Evolutionary conservation across 345 rosid genomes (phyloP).

Genomic region (Schrenkiella parvula): DNA sequence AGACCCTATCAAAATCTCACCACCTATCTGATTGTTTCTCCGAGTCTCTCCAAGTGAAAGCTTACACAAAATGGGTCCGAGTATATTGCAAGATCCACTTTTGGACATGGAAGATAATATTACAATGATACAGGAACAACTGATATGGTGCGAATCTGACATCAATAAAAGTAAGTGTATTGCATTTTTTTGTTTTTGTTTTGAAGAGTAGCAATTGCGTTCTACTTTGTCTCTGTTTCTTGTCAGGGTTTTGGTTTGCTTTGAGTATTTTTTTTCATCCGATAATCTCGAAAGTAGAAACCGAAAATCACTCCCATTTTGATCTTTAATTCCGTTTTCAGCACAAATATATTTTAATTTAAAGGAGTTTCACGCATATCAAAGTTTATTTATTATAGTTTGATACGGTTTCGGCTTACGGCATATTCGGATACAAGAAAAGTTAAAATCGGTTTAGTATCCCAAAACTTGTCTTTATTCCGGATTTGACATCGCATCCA

Average conservation of each 20-base stretch:
- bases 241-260: not conserved
- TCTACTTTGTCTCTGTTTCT: not conserved
- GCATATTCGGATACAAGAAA: not conserved
- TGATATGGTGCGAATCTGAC: not conserved
- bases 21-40: not conserved
- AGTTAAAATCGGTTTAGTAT: not conserved
- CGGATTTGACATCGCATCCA: not conserved
- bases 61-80: not conserved
- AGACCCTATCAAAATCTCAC: not conserved
- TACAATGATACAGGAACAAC: not conserved
- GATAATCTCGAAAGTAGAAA: not conserved
- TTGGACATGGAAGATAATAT: not conserved
- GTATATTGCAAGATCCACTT: not conserved
- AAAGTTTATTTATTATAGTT: not conserved
- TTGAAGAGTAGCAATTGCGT: not conserved
- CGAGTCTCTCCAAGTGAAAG: not conserved
- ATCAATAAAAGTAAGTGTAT: not conserved
- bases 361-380: not conserved
- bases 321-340: not conserved
- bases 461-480: not conserved
- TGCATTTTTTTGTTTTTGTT: not conserved
- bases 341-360: not conserved
- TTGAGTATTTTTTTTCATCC: not conserved
- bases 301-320: not conserved
- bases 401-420: not conserved